Conservation (phyloP, 371 early-diverging fungal species). For the Synchytrium microbalum region DNA sequence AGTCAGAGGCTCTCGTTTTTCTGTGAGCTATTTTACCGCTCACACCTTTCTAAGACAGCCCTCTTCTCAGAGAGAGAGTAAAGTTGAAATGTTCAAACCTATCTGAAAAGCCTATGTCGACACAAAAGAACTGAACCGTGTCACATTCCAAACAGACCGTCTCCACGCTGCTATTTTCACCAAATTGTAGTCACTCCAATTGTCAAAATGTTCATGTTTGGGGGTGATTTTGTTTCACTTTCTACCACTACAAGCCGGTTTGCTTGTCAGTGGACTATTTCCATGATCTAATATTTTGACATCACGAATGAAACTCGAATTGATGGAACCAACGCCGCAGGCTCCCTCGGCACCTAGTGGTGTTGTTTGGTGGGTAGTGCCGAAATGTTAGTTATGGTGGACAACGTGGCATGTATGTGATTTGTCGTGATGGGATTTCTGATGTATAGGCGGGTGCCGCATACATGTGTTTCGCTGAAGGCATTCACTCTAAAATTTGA, state of each 20-base stretch:
- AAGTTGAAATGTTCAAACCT: conserved; percentile 34
- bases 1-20: too few species aligned
- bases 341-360: conserved; percentile 48
- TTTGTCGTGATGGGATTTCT: too few species aligned
- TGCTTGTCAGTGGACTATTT: conserved; percentile 56
- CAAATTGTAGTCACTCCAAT: conserved; percentile 46
- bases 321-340: conserved; percentile 43
- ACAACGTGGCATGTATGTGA: too few species aligned
- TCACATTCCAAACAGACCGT: conserved; percentile 52
- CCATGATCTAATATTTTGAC: conserved; percentile 52
- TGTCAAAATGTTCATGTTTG: conserved; percentile 51
- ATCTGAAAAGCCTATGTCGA: conserved; percentile 42
- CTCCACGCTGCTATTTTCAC: conserved; percentile 52
- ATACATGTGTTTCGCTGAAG: too few species aligned
- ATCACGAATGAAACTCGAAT: conserved; percentile 50
- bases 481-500: too few species aligned
- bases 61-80: conserved; percentile 48
- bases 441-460: too few species aligned
- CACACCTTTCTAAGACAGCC: neutral
- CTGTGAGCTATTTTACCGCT: neutral
- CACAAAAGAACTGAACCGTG: conserved; percentile 49
- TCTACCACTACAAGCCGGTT: conserved; percentile 58
- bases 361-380: conserved; percentile 56
- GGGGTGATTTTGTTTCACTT: conserved; percentile 51
- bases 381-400: conserved; percentile 46